A percentile compares a stretch with the other conserved stretches of the same genome.
Evolutionary conservation across 2,329 filamentous ascomycete genomes (phyloP).

Genomic region (Pseudogymnoascus sp.): DNA sequence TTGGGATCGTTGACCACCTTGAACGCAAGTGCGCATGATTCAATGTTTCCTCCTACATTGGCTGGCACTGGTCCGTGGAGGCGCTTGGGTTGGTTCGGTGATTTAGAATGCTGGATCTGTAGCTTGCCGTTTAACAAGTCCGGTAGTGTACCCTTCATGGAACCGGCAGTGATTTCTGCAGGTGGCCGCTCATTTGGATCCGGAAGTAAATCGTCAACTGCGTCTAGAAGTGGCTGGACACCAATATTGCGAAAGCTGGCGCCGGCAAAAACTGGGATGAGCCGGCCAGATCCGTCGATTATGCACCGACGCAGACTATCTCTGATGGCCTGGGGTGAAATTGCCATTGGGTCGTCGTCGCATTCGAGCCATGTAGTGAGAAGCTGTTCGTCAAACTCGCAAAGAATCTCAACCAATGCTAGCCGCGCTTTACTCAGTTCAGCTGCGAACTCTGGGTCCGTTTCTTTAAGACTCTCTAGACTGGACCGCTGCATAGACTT

Average conservation of each 20-base stretch:
- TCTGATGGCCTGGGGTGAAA: constrained; percentile 60
- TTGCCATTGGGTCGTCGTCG: constrained; percentile 62
- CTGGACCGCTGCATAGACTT: constrained; percentile 51
- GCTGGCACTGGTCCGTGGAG: constrained; percentile 22
- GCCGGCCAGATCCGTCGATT: constrained; percentile 56
- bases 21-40: constrained; percentile 67
- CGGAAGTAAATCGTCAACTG: constrained; percentile 79
- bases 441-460: constrained; percentile 44
- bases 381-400: constrained; percentile 80
- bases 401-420: constrained; percentile 73
- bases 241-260: constrained; percentile 93
- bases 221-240: constrained; percentile 84
- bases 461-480: constrained; percentile 44
- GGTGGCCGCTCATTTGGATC: constrained; percentile 74
- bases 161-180: constrained; percentile 64
- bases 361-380: constrained; percentile 77
- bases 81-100: constrained; percentile 24
- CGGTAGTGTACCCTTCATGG: constrained; percentile 46
- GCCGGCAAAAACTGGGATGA: constrained; percentile 83
- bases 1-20: constrained; percentile 88
- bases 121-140: constrained; percentile 41
- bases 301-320: constrained; percentile 68
- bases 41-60: constrained; percentile 38
- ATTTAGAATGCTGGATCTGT: constrained; percentile 30
- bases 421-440: constrained; percentile 72